A percentile compares a stretch with the other conserved stretches of the same genome.
Conservation (phyloP, 176 grass and related monocot genomes). For the Tillandsia leiboldiana region DNA sequence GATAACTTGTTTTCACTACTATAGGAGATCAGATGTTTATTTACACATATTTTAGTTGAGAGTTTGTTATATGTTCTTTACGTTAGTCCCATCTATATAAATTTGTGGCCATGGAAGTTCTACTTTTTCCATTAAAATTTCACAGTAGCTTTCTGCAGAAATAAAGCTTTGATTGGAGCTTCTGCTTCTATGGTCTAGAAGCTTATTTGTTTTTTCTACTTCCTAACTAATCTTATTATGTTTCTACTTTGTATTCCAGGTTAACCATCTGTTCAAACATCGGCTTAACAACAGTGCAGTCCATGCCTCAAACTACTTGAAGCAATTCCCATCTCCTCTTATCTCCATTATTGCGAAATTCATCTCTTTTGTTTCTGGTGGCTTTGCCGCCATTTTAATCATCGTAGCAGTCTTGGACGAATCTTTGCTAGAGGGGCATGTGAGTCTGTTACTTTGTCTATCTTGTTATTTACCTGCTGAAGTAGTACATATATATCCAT, state of each 20-base stretch:
- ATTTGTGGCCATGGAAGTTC: no score
- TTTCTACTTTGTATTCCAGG: constrained; percentile 33
- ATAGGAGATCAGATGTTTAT: no score
- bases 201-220: neutral
- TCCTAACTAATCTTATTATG: neutral
- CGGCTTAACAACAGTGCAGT: constrained; percentile 77
- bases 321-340: constrained; percentile 90
- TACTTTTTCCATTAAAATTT: no score
- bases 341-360: constrained; percentile 92
- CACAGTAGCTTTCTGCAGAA: no score
- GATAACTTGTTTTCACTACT: no score
- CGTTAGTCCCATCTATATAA: no score
- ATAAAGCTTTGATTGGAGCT: no score
- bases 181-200: no score
- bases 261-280: constrained; percentile 95
- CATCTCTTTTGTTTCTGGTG: constrained; percentile 96
- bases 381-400: constrained; percentile 82
- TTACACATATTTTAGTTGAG: no score
- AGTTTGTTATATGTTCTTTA: no score
- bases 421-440: constrained; percentile 89
- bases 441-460: constrained; percentile 26
- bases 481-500: neutral
- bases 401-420: constrained; percentile 87
- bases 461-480: neutral
- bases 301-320: constrained; percentile 91